These are phyloP conservation scores for Collybiopsis luxurians DNA, from an alignment of 768 basidiomycete species.

Conservation along the genomic window DNA sequence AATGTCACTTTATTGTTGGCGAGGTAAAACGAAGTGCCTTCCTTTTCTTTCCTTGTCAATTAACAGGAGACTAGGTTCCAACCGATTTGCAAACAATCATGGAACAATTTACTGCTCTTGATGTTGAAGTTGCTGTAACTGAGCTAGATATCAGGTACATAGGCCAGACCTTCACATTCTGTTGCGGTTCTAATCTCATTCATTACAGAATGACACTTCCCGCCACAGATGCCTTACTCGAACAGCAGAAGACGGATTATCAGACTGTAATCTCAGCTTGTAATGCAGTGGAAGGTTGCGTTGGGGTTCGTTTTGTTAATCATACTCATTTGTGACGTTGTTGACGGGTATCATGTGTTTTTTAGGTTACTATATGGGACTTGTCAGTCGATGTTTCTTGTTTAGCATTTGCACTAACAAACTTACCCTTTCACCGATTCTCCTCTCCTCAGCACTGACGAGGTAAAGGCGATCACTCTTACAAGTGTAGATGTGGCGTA, in stretches of 20 bases:
- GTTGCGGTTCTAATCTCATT: too few species aligned
- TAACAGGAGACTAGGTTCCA: too few species aligned
- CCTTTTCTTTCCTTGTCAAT: too few species aligned
- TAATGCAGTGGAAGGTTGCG: constrained; percentile 36
- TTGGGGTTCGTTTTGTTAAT: constrained; percentile 24
- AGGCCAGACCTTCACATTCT: too few species aligned
- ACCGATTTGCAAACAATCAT: constrained; percentile 35
- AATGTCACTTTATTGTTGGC: constrained; percentile 60
- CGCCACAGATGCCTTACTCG: constrained; percentile 42
- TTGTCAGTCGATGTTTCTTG: neutral
- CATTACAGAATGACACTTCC: constrained; percentile 60
- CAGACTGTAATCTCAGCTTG: constrained; percentile 55
- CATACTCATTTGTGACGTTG: neutral
- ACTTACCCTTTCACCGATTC: neutral
- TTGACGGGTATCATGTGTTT: neutral
- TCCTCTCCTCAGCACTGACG: constrained; percentile 38
- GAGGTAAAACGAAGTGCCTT: too few species aligned
- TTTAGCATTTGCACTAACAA: neutral
- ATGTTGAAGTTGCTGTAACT: constrained; percentile 66
- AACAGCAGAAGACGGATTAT: constrained; percentile 59
- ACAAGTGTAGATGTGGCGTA: too few species aligned
- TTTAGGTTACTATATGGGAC: constrained; percentile 41
- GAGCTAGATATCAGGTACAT: too few species aligned
- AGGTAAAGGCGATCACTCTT: constrained; percentile 19
- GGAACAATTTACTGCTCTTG: constrained; percentile 52